Evolutionary conservation across 768 basidiomycete species (phyloP).

Genomic region (Collybiopsis luxurians): DNA sequence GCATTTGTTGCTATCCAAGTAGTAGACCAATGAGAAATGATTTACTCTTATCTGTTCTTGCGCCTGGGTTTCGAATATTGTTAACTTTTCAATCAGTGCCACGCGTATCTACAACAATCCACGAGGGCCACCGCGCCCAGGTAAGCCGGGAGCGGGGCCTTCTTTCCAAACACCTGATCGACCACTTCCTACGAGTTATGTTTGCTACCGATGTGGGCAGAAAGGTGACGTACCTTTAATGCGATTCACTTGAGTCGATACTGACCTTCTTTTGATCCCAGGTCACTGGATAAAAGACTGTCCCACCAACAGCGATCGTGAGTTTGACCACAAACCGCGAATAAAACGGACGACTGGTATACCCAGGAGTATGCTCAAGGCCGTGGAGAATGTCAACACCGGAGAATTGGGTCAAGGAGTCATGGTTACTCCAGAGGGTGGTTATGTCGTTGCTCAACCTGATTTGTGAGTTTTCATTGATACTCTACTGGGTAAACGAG

Average conservation of each 20-base stretch:
- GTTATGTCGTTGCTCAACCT: conserved; percentile 95
- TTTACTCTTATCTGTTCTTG: neutral
- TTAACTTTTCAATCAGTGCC: conserved; percentile 52
- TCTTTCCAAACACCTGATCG: conserved; percentile 59
- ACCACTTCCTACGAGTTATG: conserved; percentile 91
- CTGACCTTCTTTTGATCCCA: conserved; percentile 27
- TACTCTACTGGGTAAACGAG: too few species aligned
- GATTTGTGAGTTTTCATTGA: conserved; percentile 71
- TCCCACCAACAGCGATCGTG: conserved; percentile 94
- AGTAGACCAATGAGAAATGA: conserved; percentile 73
- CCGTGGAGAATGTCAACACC: conserved; percentile 81
- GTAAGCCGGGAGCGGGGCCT: conserved; percentile 49
- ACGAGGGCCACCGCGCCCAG: conserved; percentile 62
- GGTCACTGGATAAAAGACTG: conserved; percentile 99
- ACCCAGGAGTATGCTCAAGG: conserved; percentile 94
- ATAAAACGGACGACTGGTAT: conserved; percentile 99
- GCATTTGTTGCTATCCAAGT: conserved; percentile 39
- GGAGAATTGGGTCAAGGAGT: conserved; percentile 79
- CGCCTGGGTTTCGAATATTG: conserved; percentile 31
- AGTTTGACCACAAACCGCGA: conserved; percentile 90
- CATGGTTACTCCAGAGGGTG: conserved; percentile 98
- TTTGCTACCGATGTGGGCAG: conserved; percentile 97
- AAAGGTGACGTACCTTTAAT: conserved; percentile 61
- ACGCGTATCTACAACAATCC: conserved; percentile 64
- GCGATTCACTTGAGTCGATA: neutral